Conservation (phyloP, 225 moss, liverwort and hornwort species). For the Straminergon stramineum region DNA sequence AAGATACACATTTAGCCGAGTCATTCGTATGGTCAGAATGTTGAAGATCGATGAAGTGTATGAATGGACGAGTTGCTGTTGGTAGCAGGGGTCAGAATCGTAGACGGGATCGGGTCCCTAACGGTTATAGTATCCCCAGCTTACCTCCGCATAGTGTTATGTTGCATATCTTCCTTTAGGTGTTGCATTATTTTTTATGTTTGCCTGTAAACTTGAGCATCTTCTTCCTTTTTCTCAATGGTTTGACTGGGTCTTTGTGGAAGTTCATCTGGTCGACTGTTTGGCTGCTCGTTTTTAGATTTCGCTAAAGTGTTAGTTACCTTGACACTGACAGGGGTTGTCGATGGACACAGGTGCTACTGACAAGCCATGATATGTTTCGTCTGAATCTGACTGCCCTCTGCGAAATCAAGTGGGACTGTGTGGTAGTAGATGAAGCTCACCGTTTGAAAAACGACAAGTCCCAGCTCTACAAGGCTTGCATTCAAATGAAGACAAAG, state of each 20-base stretch:
- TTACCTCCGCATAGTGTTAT: not conserved
- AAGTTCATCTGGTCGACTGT: not conserved
- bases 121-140: not conserved
- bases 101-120: not conserved
- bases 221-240: not conserved
- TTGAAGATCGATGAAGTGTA: not conserved
- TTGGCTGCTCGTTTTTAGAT: not conserved
- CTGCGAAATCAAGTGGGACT: constrained; percentile 66
- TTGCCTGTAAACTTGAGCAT: not conserved
- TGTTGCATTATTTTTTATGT: not conserved
- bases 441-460: constrained; percentile 87
- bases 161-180: not conserved
- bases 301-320: not conserved
- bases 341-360: constrained; percentile 31
- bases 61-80: not conserved
- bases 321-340: not conserved
- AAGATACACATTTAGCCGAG: not conserved
- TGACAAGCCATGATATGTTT: constrained; percentile 92
- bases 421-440: constrained; percentile 85
- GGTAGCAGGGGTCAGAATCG: not conserved
- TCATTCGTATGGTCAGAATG: not conserved
- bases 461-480: constrained; percentile 68
- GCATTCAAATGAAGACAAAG: constrained; percentile 57
- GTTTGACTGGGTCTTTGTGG: not conserved
- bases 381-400: constrained; percentile 57